Evolutionary conservation across 352 stramenopile species (phyloP), one percentile per base, ranked within the genome.

Genomic region (Bremia lactucae): DNA sequence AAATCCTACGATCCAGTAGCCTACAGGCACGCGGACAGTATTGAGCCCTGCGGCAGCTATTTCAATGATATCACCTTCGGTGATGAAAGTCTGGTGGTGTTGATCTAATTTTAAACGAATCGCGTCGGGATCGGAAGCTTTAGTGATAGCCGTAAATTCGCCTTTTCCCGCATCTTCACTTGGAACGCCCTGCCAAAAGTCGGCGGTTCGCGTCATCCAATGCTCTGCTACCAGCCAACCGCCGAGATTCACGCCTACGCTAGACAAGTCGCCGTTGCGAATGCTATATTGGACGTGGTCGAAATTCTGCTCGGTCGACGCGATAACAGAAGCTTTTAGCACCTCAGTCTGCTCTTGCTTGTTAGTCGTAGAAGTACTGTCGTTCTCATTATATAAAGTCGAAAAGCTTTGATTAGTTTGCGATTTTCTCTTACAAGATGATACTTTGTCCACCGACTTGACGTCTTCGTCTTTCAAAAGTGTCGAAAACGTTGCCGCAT

Each of bases 1-100:
- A 31, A 76, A 83, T 26, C 72, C 71, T 1, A 70, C 50, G 60
- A 91, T 87, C 78, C 75, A 91, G 49, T 83, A 88, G 11, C 78
- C 78, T 2, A 91, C 59, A 0, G 78, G 74, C 7, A 90, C 75
- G 5, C 78, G 75, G n/a, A 90, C 72, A 1, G 76, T 87, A 51
- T 91, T 88, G 52, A 91, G 65, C 0, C 75, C 73, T 6, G 71
- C 55, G 4, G 44, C 53, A 0, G 69, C 71, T 37, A 91, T 88
- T 6, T 51, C 58, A 4, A 44, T 46, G 44, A 91, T 86, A 21
- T 87, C 75, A 6, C 46, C 44, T 39, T 88, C 72, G 0, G 59
- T 88, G 47, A 88, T 85, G 39, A 81, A 91, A 4, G 54, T 72
- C 13, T 45, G 38, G 24, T 74, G 73, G 47, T 90, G 78, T 21